phyloP scores from a whole-genome alignment of 1,139 yeast species.

The Taiozyma onychis region DNA sequence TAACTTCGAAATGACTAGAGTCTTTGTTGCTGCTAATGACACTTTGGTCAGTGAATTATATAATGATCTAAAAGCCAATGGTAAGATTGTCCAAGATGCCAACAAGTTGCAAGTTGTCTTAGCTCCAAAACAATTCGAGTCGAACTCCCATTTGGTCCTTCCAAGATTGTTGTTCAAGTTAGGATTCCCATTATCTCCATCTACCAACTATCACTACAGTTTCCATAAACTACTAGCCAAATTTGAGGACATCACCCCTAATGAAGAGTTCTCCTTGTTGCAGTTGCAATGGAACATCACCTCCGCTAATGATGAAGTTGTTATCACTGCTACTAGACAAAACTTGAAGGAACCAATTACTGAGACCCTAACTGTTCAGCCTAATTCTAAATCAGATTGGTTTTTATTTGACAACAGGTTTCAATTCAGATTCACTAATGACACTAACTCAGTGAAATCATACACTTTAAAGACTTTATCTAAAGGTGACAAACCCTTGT shows the following conservation, averaged over 20 bases:
- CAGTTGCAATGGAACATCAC: constrained; percentile 19
- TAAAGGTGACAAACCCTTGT: constrained; percentile 11
- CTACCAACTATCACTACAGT: constrained; percentile 20
- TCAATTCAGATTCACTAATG: constrained; percentile 16
- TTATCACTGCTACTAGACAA: constrained; percentile 13
- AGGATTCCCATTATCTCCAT: constrained; percentile 19
- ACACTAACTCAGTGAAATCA: background rate
- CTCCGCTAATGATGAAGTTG: background rate
- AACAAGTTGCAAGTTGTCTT: constrained; percentile 2
- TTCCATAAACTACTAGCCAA: constrained; percentile 14
- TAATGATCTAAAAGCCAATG: background rate
- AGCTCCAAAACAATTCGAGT: constrained; percentile 4
- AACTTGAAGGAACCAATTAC: constrained; percentile 9
- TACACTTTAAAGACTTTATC: constrained; percentile 13
- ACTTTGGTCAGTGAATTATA: constrained; percentile 7
- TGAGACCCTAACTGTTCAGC: constrained; percentile 3
- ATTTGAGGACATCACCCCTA: constrained; percentile 5
- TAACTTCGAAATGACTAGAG: constrained; percentile 9
- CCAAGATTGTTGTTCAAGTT: constrained; percentile 19
- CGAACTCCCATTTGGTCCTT: constrained; percentile 14
- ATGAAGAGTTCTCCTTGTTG: constrained; percentile 11
- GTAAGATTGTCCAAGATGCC: background rate
- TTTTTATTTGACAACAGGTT: constrained; percentile 21
- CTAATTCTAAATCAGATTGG: constrained; percentile 9
- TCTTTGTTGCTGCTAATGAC: constrained; percentile 10